These are phyloP conservation scores for Beauveria medogensis DNA, from an alignment of 2,329 filamentous ascomycete genomes.

Conservation along the genomic window DNA sequence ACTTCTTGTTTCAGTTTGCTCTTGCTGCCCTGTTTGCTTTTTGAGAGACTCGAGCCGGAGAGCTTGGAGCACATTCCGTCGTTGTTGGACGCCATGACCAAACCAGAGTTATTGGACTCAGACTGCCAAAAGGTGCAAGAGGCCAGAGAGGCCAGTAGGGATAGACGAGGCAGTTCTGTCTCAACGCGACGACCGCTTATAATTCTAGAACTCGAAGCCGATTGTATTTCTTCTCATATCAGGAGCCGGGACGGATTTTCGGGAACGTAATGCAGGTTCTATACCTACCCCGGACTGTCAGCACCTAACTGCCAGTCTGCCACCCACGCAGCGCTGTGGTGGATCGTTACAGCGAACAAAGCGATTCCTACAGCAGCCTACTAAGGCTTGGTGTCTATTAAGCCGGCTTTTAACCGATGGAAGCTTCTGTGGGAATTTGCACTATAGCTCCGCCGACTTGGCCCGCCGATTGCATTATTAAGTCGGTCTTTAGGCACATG, in stretches of 20 bases:
- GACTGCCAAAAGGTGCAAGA: not conserved
- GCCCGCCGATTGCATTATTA: conserved; percentile 20
- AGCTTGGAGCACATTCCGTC: conserved; percentile 23
- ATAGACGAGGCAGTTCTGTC: not conserved
- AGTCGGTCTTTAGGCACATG: conserved; percentile 16
- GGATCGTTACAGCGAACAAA: not conserved
- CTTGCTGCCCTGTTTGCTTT: not conserved
- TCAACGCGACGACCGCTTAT: no score
- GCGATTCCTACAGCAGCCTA: not conserved
- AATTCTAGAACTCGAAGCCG: no score
- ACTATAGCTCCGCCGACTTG: conserved; percentile 13
- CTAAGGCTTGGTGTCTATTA: not conserved
- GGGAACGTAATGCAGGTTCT: not conserved
- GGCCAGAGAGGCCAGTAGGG: not conserved
- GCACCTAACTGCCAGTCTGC: no score
- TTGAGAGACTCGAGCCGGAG: conserved; percentile 24
- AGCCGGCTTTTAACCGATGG: conserved; percentile 18
- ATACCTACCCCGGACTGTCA: not conserved
- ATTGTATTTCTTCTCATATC: no score
- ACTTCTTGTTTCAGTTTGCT: conserved; percentile 23
- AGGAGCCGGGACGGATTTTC: not conserved
- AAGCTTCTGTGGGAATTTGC: conserved; percentile 24
- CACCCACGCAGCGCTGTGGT: not conserved
- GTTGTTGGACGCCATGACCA: conserved; percentile 13
- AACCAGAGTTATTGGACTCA: no score